These are phyloP conservation scores for Grosmannia serpens DNA, from an alignment of 2,329 filamentous ascomycete genomes.

Conservation along the genomic window DNA sequence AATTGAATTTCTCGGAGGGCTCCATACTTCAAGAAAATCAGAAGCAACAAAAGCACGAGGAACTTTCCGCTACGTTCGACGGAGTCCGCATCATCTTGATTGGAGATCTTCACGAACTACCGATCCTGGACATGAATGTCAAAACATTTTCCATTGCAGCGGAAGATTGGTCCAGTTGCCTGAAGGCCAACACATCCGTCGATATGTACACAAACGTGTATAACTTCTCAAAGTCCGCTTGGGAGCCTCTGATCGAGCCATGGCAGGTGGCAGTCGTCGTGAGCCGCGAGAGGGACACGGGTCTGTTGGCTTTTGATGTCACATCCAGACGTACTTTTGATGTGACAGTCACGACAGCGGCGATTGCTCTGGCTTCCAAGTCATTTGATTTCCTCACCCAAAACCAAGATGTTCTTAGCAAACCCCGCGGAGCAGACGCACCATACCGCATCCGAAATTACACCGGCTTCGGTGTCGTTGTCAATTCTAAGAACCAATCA, in stretches of 20 bases:
- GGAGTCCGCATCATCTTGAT: constrained; percentile 89
- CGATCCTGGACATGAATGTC: constrained; percentile 85
- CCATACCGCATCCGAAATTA: constrained; percentile 93
- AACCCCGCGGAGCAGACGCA: constrained; percentile 81
- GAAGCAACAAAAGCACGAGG: constrained; percentile 43
- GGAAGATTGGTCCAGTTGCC: constrained; percentile 78
- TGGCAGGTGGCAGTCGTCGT: constrained; percentile 93
- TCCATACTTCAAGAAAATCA: constrained; percentile 15
- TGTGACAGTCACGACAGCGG: constrained; percentile 82
- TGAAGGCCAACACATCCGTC: constrained; percentile 81
- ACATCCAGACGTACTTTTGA: constrained; percentile 87
- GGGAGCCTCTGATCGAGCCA: constrained; percentile 92
- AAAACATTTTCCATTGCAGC: constrained; percentile 80
- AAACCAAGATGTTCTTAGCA: constrained; percentile 84
- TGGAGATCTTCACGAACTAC: constrained; percentile 89
- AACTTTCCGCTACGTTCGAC: constrained; percentile 74
- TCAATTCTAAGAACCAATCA: constrained; percentile 63
- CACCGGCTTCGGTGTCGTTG: constrained; percentile 79
- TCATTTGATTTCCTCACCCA: constrained; percentile 81
- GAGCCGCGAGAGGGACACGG: constrained; percentile 62
- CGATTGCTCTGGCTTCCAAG: constrained; percentile 86
- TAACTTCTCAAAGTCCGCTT: constrained; percentile 97
- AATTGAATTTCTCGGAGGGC: neutral
- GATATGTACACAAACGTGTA: constrained; percentile 95
- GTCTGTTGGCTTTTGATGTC: constrained; percentile 70